Evolutionary conservation across 345 rosid species (phyloP).

Genomic region (Eucalyptus virginea): DNA sequence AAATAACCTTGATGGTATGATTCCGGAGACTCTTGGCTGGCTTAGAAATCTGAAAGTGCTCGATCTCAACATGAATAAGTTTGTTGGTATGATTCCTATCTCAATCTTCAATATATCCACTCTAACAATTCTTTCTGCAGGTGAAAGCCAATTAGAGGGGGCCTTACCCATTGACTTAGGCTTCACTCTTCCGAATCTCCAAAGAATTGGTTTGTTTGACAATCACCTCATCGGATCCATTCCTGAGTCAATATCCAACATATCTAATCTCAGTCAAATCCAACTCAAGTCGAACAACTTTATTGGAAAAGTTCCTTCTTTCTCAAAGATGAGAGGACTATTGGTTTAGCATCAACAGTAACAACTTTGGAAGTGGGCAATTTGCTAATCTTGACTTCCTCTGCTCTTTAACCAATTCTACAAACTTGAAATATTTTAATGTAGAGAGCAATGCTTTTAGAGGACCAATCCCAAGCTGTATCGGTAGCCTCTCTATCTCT

Average conservation of each 20-base stretch:
- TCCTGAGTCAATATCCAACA: background rate
- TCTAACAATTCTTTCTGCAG: accelerated
- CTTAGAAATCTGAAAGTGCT: background rate
- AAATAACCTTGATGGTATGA: background rate
- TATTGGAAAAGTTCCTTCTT: background rate
- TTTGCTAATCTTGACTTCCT: background rate
- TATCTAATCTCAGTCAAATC: accelerated
- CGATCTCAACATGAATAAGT: accelerated
- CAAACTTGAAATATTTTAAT: background rate
- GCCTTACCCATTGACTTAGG: background rate
- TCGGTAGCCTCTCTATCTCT: background rate
- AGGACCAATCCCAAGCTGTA: background rate
- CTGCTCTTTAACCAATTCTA: background rate
- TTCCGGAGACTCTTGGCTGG: background rate
- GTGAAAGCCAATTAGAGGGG: background rate
- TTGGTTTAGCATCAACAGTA: accelerated
- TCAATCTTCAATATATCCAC: background rate
- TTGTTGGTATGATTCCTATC: background rate
- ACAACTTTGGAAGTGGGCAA: background rate
- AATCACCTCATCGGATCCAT: background rate
- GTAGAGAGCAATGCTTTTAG: background rate
- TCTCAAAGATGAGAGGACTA: background rate
- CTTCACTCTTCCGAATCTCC: background rate
- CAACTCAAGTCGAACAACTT: no score
- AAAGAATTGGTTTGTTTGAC: accelerated